Conservation (phyloP, 2,329 filamentous ascomycete genomes). For the Diaporthe ilicicola region DNA sequence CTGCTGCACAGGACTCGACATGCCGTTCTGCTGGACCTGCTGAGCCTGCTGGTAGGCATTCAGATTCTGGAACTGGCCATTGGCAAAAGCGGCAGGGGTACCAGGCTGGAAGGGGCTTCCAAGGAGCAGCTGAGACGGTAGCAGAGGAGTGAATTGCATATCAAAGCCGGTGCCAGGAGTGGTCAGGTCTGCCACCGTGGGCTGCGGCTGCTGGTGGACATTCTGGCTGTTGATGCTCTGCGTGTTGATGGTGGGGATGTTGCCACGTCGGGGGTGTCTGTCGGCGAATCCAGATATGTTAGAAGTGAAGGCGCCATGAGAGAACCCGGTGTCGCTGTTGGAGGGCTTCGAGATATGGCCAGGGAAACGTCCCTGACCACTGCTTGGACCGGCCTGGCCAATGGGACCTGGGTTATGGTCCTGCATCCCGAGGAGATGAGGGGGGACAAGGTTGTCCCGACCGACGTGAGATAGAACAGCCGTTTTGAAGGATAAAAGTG, state of each 20-base stretch:
- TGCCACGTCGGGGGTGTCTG: constrained; percentile 82
- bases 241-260: constrained; percentile 94
- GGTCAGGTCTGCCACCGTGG: constrained; percentile 76
- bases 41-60: constrained; percentile 75
- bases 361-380: constrained; percentile 67
- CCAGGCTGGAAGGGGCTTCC: constrained; percentile 97
- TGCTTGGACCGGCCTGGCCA: constrained; percentile 65
- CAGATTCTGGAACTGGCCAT: constrained; percentile 89
- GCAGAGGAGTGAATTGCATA: constrained; percentile 97
- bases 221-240: constrained; percentile 64
- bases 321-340: constrained; percentile 87
- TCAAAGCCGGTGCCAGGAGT: constrained; percentile 91
- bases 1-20: constrained; percentile 79
- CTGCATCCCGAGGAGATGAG: constrained; percentile 92
- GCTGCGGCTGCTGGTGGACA: constrained; percentile 47
- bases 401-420: constrained; percentile 73
- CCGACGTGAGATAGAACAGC: constrained; percentile 79
- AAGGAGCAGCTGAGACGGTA: constrained; percentile 92
- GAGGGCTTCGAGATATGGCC: constrained; percentile 82
- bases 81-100: constrained; percentile 88
- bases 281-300: constrained; percentile 88
- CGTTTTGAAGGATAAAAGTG: constrained; percentile 77
- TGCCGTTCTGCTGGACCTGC: constrained; percentile 65
- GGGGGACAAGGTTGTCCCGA: constrained; percentile 87
- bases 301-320: constrained; percentile 89